Evolutionary conservation across 1,284 basidiomycete species (phyloP), one percentile per base, ranked within the genome.

Genomic region (Irpex sp.): DNA sequence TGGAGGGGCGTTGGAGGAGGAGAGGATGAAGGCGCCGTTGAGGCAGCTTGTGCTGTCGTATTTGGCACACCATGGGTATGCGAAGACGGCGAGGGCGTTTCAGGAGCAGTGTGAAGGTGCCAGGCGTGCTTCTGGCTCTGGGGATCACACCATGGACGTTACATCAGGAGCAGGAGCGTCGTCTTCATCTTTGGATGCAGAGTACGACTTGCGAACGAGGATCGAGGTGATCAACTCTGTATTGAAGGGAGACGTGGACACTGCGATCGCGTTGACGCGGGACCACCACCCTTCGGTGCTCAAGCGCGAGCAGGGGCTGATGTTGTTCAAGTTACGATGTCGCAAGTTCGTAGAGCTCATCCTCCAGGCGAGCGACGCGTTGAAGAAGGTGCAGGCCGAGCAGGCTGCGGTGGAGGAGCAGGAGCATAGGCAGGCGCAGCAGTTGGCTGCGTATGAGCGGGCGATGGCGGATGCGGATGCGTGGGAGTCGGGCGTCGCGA

Each of bases 281-380:
- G 74, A 72, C 53, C 77, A 85, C 61, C 86, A 87, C 69, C 84
- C 88, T 2, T 69, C 72, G 7, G 88, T 89, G 18, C 76, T 93
- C n/a, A 82, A 81, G 62, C 79, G 81, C 35, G 84, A 90, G 61
- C 80, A 82, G 42, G 85, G 87, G 6, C 73, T 91, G 37, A 81
- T 91, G 76, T 73, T 83, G 35, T 88, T 93, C 76, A 90, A 89
- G 71, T 73, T 93, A 66, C 82, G 87, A 28, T 92, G 90, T 73
- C 80, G 90, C 65, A 90, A 89, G 72, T 93, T 94, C 67, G 84
- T 94, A 49, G 92, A 94, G 72, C 79, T 92, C 36, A 82, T 90
- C 12, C 69, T 93, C 65, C 82, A 84, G 63, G 84, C 88, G 6
- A 81, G 83, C 12, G 88, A 87, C 62, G 76, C 88, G 64, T 80